phyloP scores from a whole-genome alignment of 2,329 filamentous ascomycete species.

The Fusarium gaditjirri region DNA sequence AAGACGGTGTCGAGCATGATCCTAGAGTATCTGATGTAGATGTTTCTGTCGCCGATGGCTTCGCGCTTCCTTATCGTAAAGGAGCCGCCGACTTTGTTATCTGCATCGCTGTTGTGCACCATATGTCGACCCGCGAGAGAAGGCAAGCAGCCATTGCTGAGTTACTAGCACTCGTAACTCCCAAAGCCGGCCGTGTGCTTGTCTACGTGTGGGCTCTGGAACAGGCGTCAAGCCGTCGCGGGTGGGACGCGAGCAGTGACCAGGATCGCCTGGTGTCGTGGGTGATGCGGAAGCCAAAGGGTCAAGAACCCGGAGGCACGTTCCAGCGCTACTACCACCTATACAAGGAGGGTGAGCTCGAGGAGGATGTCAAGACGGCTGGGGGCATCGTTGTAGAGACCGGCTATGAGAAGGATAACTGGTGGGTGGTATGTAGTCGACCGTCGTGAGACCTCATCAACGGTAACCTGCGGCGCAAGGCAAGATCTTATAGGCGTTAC shows the following conservation, averaged over 20 bases:
- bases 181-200: constrained; percentile 74
- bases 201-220: constrained; percentile 97
- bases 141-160: constrained; percentile 77
- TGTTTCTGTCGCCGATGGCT: constrained; percentile 81
- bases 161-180: constrained; percentile 74
- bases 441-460: constrained; percentile 32
- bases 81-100: constrained; percentile 81
- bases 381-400: constrained; percentile 80
- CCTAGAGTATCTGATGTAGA: constrained; percentile 62
- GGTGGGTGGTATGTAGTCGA: constrained; percentile 80
- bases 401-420: constrained; percentile 97
- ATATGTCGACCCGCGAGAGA: constrained; percentile 81
- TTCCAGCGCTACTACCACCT: constrained; percentile 96
- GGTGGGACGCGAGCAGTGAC: constrained; percentile 84
- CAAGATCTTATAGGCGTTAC: constrained; percentile 22
- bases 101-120: constrained; percentile 93
- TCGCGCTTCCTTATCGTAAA: constrained; percentile 81
- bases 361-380: constrained; percentile 77
- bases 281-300: constrained; percentile 69
- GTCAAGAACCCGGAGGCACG: constrained; percentile 59
- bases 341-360: constrained; percentile 86
- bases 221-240: constrained; percentile 84
- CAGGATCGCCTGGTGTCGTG: constrained; percentile 97
- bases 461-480: constrained; percentile 8
- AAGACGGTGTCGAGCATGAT: constrained; percentile 21